Conservation (phyloP, 768 basidiomycete species). For the Candolleomyces aberdarensis region DNA sequence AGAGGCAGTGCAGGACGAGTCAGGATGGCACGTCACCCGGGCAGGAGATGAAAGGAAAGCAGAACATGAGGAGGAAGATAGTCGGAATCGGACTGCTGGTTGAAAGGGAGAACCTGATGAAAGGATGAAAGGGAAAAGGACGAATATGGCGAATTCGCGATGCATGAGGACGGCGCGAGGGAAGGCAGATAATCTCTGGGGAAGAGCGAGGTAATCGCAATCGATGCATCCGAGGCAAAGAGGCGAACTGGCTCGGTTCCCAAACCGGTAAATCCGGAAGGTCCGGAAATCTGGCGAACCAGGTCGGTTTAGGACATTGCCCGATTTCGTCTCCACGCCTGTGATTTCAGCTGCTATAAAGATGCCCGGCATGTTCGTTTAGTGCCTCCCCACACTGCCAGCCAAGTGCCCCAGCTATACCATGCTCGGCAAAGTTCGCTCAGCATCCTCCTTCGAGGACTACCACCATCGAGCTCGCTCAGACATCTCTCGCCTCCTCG, state of each 20-base stretch:
- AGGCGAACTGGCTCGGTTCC: slow-evolving; percentile 2
- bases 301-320: background rate
- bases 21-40: background rate
- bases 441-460: background rate
- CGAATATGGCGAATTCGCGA: background rate
- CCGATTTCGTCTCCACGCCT: background rate
- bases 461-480: slow-evolving; percentile 1
- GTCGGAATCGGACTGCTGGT: background rate
- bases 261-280: background rate
- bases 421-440: slow-evolving; percentile 6
- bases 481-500: slow-evolving; percentile 15
- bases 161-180: slow-evolving; percentile 1
- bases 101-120: background rate
- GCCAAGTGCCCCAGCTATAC: background rate
- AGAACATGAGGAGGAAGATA: background rate
- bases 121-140: background rate
- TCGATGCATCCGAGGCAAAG: background rate
- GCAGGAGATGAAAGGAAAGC: background rate
- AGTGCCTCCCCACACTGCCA: background rate
- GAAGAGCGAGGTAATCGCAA: slow-evolving; percentile 1
- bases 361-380: background rate
- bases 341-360: background rate
- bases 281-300: background rate
- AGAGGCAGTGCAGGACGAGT: background rate
- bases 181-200: slow-evolving; percentile 1